A percentile compares a stretch with the other conserved stretches of the same genome.
phyloP scores from a whole-genome alignment of 441 rosid species.

The Gossypium gossypioides region DNA sequence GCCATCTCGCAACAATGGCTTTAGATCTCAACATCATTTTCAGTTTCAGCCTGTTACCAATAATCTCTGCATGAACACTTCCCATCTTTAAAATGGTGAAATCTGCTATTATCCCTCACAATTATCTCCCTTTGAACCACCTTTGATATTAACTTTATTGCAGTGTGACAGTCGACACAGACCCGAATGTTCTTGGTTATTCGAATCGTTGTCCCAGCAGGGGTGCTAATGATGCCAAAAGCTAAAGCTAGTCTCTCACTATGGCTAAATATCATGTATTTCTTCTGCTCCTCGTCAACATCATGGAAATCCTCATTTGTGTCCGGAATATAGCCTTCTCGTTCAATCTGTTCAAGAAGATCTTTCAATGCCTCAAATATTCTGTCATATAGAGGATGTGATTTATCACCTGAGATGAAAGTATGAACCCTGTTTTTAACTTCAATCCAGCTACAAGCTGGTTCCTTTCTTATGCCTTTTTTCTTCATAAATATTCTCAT shows the following conservation, averaged over 20 bases:
- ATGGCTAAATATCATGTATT: conserved; percentile 36
- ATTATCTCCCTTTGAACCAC: conserved; percentile 53
- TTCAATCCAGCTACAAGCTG: conserved; percentile 64
- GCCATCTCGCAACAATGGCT: neutral
- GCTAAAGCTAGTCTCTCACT: conserved; percentile 67
- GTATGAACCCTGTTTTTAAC: conserved; percentile 48
- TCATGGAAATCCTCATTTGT: conserved; percentile 57
- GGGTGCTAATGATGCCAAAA: conserved; percentile 56
- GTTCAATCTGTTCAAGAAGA: conserved; percentile 50
- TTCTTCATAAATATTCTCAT: conserved; percentile 33
- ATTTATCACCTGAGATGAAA: conserved; percentile 60
- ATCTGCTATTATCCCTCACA: conserved; percentile 59
- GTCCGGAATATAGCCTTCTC: conserved; percentile 60
- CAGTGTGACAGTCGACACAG: conserved; percentile 54
- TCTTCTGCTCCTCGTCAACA: conserved; percentile 67
- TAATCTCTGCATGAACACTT: conserved; percentile 69
- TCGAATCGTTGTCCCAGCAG: conserved; percentile 55
- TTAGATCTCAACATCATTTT: neutral
- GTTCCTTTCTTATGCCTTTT: conserved; percentile 39
- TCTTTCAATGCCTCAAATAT: conserved; percentile 37
- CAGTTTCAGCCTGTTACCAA: conserved; percentile 33
- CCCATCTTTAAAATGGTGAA: conserved; percentile 62
- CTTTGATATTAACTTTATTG: conserved; percentile 52
- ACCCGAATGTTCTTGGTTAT: conserved; percentile 55
- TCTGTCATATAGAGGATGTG: conserved; percentile 41